Evolutionary conservation across 2,329 filamentous ascomycete species (phyloP), one percentile per base, ranked within the genome.

Genomic region (Didymella lethalis): DNA sequence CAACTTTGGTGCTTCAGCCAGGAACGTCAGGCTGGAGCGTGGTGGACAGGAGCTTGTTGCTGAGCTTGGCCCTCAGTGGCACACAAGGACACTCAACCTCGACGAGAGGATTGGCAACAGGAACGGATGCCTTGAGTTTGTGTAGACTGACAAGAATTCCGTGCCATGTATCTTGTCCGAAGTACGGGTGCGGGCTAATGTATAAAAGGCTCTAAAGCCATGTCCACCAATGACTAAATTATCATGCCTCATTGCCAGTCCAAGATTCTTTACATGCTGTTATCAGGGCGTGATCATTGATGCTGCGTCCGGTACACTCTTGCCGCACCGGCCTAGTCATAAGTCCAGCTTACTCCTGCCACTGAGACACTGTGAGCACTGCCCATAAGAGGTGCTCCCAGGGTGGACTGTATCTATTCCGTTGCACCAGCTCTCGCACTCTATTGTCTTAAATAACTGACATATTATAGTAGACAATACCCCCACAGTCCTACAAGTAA

Each of bases 41-140:
- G 69, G 66, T 1, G 70, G 70, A 2, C 68, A 70, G 53, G 60
- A 50, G 36, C 28, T 71, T 2, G 69, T 70, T 23, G 69, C 60
- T 5, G 70, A 72, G 54, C 50, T 71, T 18, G 47, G 52, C 23
- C 69, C 69, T 0, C 32, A 64, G 25, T 72, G 69, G 70, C 59
- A 64, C 36, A 57, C 44, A 16, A 57, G 63, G 12, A 65, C 63
- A 11, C 54, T 72, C 23, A 64, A 64, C 20, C 44, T 72, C 25
- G 69, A 71, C 51, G 68, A 72, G 56, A 58, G 69, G 40, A 72
- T 72, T 36, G 62, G 59, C 1, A 72, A 71, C 29, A 55, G 58
- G 49, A 53, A 72, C 38, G 69, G 69, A 0, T 67, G 63, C 36
- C 52, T 72, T 53, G 66, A 67, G 28, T 66, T 71, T 48, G 50